Conservation (phyloP, 2,329 filamentous ascomycete genomes). For the Fonsecaea erecta region DNA sequence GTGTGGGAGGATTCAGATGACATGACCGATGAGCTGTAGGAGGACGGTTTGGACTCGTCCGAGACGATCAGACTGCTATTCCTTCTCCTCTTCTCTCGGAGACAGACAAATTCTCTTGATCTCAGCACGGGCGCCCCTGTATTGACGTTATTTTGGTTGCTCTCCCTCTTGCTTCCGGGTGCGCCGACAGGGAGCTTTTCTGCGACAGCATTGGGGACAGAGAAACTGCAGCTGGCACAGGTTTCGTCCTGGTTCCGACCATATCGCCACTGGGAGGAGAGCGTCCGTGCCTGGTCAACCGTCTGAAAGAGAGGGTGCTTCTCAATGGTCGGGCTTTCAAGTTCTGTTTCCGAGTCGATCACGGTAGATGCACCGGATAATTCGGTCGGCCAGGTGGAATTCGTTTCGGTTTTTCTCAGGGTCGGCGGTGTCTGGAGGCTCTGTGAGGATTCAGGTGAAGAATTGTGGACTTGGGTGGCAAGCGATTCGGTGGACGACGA, state of each 20-base stretch:
- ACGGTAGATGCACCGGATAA: slow-evolving; percentile 39
- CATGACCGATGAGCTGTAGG: slow-evolving; percentile 36
- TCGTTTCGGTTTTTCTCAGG: slow-evolving; percentile 34
- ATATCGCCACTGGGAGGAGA: slow-evolving; percentile 39
- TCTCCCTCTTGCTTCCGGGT: slow-evolving; percentile 55
- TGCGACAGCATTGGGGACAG: slow-evolving; percentile 59
- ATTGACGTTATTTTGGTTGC: slow-evolving; percentile 53
- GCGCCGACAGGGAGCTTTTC: slow-evolving; percentile 59
- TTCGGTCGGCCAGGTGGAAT: slow-evolving; percentile 39
- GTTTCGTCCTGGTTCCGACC: slow-evolving; percentile 55
- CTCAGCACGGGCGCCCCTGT: slow-evolving; percentile 59
- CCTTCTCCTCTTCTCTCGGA: slow-evolving; percentile 42
- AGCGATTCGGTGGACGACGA: slow-evolving; percentile 42
- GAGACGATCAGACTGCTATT: slow-evolving; percentile 42
- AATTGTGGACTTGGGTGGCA: slow-evolving; percentile 27
- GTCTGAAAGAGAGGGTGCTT: slow-evolving; percentile 57
- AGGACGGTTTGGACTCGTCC: slow-evolving; percentile 42
- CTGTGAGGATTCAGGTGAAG: slow-evolving; percentile 22
- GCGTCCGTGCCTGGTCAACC: slow-evolving; percentile 21
- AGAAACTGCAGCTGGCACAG: slow-evolving; percentile 63
- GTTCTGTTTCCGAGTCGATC: slow-evolving; percentile 35
- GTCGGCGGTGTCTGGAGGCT: slow-evolving; percentile 17
- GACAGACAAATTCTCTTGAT: slow-evolving; percentile 58
- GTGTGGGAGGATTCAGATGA: slow-evolving; percentile 44
- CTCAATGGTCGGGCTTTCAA: slow-evolving; percentile 46